Percentiles rank a stretch among this genome's conserved stretches.
Evolutionary conservation across 1,139 yeast species (phyloP).

Genomic region (Zygoascus hellenicus): DNA sequence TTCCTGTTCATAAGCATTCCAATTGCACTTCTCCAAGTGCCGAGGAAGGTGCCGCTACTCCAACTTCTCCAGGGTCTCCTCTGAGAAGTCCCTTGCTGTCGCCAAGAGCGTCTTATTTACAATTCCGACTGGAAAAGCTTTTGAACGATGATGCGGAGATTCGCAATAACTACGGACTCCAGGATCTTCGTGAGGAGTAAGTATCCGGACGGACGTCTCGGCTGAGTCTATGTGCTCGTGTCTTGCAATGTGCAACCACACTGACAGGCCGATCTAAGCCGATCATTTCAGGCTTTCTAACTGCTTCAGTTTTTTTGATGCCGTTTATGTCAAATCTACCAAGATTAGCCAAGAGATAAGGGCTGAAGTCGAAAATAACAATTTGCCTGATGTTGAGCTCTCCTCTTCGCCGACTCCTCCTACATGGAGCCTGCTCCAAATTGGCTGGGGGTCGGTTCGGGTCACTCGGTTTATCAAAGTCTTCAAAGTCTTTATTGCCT

Average conservation of each 20-base stretch:
- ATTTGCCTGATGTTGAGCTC: neutral
- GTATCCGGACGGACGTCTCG: neutral
- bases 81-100: neutral
- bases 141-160: slow-evolving; percentile 25
- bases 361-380: slow-evolving; percentile 5
- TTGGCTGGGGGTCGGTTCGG: slow-evolving; percentile 10
- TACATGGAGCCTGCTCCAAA: neutral
- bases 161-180: slow-evolving; percentile 34
- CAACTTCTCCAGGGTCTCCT: neutral
- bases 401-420: neutral
- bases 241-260: neutral
- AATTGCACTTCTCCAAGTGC: neutral
- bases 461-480: neutral
- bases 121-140: slow-evolving; percentile 13
- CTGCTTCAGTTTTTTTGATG: slow-evolving; percentile 38
- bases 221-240: neutral
- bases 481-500: slow-evolving; percentile 35
- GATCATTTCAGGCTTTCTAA: neutral
- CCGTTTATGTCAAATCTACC: slow-evolving; percentile 37
- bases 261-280: too few relatives aligned
- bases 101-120: slow-evolving; percentile 15
- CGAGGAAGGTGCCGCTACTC: neutral
- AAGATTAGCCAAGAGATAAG: slow-evolving; percentile 20
- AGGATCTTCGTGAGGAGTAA: slow-evolving; percentile 42
- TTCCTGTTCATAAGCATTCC: slow-evolving; percentile 1